A percentile compares a stretch with the other conserved stretches of the same genome.
phyloP scores from a whole-genome alignment of 1,284 basidiomycete species.

The Anthracocystis panici-leucophaei region DNA sequence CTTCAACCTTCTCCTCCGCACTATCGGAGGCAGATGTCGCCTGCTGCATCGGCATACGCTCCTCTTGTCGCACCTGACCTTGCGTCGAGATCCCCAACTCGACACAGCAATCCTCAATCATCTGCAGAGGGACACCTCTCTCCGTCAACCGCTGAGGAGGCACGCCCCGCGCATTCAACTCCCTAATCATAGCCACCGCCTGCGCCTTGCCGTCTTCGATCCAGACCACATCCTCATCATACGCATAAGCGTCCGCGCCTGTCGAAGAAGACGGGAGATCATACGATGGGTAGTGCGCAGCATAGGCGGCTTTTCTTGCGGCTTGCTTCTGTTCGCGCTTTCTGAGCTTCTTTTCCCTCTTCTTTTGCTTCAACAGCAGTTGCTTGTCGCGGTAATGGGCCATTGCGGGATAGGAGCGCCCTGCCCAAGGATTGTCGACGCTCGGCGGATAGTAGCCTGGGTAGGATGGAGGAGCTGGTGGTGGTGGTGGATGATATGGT shows the following conservation, averaged over 20 bases:
- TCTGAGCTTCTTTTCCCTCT: slow-evolving; percentile 28
- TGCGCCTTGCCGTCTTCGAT: slow-evolving; percentile 30
- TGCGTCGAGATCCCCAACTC: slow-evolving; percentile 22
- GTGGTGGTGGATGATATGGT: slow-evolving; percentile 8
- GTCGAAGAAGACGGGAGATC: not conserved
- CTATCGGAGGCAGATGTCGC: not conserved
- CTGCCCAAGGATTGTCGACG: not conserved
- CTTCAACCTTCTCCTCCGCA: not conserved
- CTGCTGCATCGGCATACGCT: not conserved
- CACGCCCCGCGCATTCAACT: slow-evolving; percentile 27
- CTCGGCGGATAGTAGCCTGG: slow-evolving; percentile 2
- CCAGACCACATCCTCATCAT: slow-evolving; percentile 7
- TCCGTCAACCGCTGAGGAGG: slow-evolving; percentile 23
- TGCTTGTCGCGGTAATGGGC: slow-evolving; percentile 11
- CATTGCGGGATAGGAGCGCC: slow-evolving; percentile 7
- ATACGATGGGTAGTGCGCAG: not conserved
- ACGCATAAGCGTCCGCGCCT: not conserved
- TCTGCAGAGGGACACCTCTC: slow-evolving; percentile 18
- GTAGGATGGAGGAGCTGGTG: slow-evolving; percentile 2
- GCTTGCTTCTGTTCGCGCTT: slow-evolving; percentile 28
- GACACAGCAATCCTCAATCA: slow-evolving; percentile 34
- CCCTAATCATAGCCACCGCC: slow-evolving; percentile 24
- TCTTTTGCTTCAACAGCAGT: slow-evolving; percentile 33
- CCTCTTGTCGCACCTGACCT: not conserved
- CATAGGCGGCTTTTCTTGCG: slow-evolving; percentile 6